phyloP scores from a whole-genome alignment of 1,284 basidiomycete species.

The Thelephora terrestris region DNA sequence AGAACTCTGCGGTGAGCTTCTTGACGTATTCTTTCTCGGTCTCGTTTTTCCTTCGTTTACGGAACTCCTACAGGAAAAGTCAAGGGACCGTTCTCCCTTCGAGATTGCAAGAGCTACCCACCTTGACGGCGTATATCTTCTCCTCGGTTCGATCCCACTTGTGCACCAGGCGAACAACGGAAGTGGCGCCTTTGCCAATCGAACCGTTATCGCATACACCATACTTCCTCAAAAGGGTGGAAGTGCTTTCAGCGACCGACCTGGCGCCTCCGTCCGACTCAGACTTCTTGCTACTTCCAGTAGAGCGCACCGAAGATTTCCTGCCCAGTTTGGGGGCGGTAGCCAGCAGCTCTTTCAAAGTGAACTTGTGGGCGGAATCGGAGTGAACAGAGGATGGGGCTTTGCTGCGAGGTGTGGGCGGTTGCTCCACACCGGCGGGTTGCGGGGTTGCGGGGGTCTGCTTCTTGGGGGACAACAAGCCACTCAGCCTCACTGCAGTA shows the following conservation, averaged over 20 bases:
- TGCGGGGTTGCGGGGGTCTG: slow-evolving; percentile 1
- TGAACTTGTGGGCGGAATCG: slow-evolving; percentile 64
- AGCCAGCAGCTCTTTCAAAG: slow-evolving; percentile 71
- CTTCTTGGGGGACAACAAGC: slow-evolving; percentile 17
- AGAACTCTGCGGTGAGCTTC: slow-evolving; percentile 99
- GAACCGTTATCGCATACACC: slow-evolving; percentile 95
- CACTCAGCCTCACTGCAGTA: slow-evolving; percentile 33
- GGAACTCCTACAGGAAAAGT: slow-evolving; percentile 69
- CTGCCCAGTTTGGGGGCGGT: slow-evolving; percentile 61
- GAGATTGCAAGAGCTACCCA: slow-evolving; percentile 24
- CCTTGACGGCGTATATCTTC: slow-evolving; percentile 98
- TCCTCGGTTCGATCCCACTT: slow-evolving; percentile 98
- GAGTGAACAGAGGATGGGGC: slow-evolving; percentile 39
- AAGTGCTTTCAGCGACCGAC: slow-evolving; percentile 47
- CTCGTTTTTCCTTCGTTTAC: slow-evolving; percentile 96
- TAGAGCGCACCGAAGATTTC: slow-evolving; percentile 62
- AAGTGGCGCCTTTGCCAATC: slow-evolving; percentile 96
- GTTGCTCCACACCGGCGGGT: slow-evolving; percentile 9
- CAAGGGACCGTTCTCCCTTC: background rate
- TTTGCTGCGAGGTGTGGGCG: slow-evolving; percentile 17
- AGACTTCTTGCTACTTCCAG: slow-evolving; percentile 51
- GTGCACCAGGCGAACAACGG: slow-evolving; percentile 92
- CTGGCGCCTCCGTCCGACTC: slow-evolving; percentile 61
- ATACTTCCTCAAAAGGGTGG: slow-evolving; percentile 82
- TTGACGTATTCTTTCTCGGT: slow-evolving; percentile 99